Percentiles rank a stretch among this genome's conserved stretches.
phyloP scores from a whole-genome alignment of 208 protist genomes.

The Willaertia magna region DNA sequence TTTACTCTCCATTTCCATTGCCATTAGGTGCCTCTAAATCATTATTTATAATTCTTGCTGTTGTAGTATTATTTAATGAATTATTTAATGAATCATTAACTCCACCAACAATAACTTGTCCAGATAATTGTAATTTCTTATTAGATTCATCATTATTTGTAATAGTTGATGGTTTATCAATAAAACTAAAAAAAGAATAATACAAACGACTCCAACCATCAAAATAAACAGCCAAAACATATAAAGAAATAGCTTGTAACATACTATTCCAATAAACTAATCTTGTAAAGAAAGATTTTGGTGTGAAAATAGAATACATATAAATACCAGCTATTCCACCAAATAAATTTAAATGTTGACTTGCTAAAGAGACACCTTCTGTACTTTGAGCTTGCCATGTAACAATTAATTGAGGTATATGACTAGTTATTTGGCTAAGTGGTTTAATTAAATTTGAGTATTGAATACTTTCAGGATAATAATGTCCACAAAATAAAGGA shows the following conservation, averaged over 20 bases:
- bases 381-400: not conserved
- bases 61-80: too few relatives aligned
- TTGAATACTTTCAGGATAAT: not conserved
- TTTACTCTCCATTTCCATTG: too few relatives aligned
- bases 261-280: not conserved
- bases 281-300: not conserved
- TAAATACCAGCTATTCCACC: not conserved
- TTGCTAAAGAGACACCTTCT: not conserved
- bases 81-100: too few relatives aligned
- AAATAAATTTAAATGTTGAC: constrained; percentile 6
- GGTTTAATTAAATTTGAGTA: constrained; percentile 10
- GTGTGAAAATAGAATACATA: not conserved
- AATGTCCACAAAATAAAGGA: not conserved
- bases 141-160: too few relatives aligned
- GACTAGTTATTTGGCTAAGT: not conserved
- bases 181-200: not conserved
- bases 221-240: not conserved
- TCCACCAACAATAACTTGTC: too few relatives aligned
- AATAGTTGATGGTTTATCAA: too few relatives aligned
- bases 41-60: too few relatives aligned
- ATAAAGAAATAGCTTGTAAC: not conserved
- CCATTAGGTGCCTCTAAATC: too few relatives aligned
- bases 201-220: not conserved
- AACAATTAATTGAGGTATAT: not conserved
- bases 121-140: too few relatives aligned